Evolutionary conservation across 2,329 filamentous ascomycete species (phyloP), one percentile per base, ranked within the genome.

Genomic region (Hypoxylon rubiginosum): DNA sequence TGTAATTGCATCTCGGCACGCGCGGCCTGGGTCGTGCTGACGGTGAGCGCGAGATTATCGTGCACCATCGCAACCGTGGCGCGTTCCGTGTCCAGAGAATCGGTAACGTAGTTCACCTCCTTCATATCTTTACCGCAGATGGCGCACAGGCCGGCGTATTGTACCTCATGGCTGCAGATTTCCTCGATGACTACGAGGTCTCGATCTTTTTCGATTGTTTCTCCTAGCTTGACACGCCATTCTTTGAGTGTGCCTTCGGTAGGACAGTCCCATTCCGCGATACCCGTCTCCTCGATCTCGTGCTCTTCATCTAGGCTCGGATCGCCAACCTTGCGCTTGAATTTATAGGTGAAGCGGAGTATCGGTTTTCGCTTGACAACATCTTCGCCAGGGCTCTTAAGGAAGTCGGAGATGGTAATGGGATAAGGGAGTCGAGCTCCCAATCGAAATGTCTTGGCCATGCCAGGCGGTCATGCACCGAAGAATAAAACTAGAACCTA

Each of bases 91-190:
- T 97, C 93, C 72, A 88, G 87, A 51, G 89, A 84, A 68, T 94
- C 91, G 64, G 90, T 93, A 59, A 93, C 93, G 87, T 93, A 97
- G 78, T 90, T 92, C 72, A 90, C 87, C 85, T 93, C 90, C 58
- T 93, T 97, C 94, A 99, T 97, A 80, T 98, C 94, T 80, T 95
- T 93, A 69, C 96, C 96, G 80, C 96, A 99, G 67, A 94, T 88
- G 64, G 90, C 93, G 81, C 96, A 99, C 71, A 99, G 86, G 48
- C 94, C 94, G 61, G 92, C 91, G 76, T 93, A 97, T 79, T 98
- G 95, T 43, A 97, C 86, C 73, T 95, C 92, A 80, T 99, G 96
- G 30, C 91, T 87, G 80, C 96, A 99, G 61, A 92, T 89, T 82
- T 99, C 96, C 74, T 97, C 92, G 58, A 99, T 91, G 65, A 93